Evolutionary conservation across 2,329 filamentous ascomycete species (phyloP).

Genomic region (Verticillium isaacii): DNA sequence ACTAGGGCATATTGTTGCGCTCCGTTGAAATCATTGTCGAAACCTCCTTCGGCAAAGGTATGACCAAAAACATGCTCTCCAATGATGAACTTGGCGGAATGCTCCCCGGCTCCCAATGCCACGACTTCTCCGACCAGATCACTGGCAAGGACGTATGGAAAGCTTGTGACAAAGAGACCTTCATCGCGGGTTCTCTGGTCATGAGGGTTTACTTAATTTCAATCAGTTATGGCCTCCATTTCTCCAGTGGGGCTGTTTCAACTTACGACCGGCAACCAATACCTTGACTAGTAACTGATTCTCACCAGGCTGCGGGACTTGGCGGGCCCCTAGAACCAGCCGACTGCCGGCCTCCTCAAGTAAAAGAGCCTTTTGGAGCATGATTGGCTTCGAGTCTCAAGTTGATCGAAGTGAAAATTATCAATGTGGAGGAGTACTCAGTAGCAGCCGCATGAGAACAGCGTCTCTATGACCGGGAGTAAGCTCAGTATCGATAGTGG

Average conservation of each 20-base stretch:
- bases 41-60: not conserved
- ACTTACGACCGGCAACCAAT: constrained; percentile 1
- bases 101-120: not conserved
- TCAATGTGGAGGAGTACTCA: not conserved
- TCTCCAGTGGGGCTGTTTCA: not conserved
- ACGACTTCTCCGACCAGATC: constrained; percentile 4
- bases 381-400: not conserved
- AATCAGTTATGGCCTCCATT: not conserved
- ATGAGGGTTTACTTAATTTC: constrained; percentile 1
- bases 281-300: constrained; percentile 3
- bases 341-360: not conserved
- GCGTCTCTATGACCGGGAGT: too few species aligned
- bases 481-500: too few species aligned
- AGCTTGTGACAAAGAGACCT: constrained; percentile 1
- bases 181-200: constrained; percentile 3
- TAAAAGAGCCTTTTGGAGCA: not conserved
- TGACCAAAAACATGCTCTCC: constrained; percentile 3
- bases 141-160: constrained; percentile 1
- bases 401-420: not conserved
- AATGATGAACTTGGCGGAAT: not conserved
- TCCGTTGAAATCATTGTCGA: constrained; percentile 1
- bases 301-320: not conserved
- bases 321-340: not conserved
- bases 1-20: constrained; percentile 3
- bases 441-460: too few species aligned